These are phyloP conservation scores for Blumeriella jaapii DNA, from an alignment of 2,329 filamentous ascomycete species.

Conservation along the genomic window DNA sequence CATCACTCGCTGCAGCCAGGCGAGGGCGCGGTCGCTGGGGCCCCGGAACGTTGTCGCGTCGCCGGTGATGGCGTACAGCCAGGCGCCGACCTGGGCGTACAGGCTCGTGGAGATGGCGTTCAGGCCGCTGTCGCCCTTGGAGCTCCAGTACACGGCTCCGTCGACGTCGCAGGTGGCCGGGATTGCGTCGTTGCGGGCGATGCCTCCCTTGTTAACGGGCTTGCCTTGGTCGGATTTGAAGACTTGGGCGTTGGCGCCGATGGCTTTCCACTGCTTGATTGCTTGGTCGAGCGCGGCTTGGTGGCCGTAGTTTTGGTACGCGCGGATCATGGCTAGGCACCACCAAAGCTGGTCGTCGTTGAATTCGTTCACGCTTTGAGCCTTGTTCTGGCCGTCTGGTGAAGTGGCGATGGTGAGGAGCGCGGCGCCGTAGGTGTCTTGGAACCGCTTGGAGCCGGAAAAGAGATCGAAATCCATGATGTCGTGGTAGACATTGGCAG, in stretches of 20 bases:
- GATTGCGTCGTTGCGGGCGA: slow-evolving; percentile 5
- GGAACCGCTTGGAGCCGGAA: neutral
- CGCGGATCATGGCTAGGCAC: slow-evolving; percentile 11
- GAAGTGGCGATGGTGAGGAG: slow-evolving; percentile 4
- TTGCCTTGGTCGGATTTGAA: slow-evolving; percentile 8
- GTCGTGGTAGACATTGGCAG: slow-evolving; percentile 14
- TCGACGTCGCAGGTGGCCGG: slow-evolving; percentile 9
- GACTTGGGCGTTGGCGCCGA: slow-evolving; percentile 8
- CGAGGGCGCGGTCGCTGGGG: slow-evolving; percentile 1
- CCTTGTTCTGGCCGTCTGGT: slow-evolving; percentile 1
- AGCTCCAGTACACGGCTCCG: slow-evolving; percentile 11
- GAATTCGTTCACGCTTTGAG: slow-evolving; percentile 6
- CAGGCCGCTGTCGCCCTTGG: slow-evolving; percentile 1
- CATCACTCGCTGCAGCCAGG: slow-evolving; percentile 10
- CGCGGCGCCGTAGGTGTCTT: slow-evolving; percentile 2
- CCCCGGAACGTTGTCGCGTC: slow-evolving; percentile 7
- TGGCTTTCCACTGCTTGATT: slow-evolving; percentile 8
- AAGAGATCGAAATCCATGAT: slow-evolving; percentile 9
- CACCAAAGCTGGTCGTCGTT: slow-evolving; percentile 15
- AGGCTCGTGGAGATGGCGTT: slow-evolving; percentile 13
- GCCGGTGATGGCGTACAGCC: slow-evolving; percentile 6
- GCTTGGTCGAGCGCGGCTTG: slow-evolving; percentile 4
- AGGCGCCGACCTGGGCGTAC: slow-evolving; percentile 8
- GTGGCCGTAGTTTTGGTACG: slow-evolving; percentile 9
- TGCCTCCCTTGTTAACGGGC: slow-evolving; percentile 6